Evolutionary conservation across 768 basidiomycete species (phyloP), one percentile per base, ranked within the genome.

Genomic region (Kondoa malvinella): DNA sequence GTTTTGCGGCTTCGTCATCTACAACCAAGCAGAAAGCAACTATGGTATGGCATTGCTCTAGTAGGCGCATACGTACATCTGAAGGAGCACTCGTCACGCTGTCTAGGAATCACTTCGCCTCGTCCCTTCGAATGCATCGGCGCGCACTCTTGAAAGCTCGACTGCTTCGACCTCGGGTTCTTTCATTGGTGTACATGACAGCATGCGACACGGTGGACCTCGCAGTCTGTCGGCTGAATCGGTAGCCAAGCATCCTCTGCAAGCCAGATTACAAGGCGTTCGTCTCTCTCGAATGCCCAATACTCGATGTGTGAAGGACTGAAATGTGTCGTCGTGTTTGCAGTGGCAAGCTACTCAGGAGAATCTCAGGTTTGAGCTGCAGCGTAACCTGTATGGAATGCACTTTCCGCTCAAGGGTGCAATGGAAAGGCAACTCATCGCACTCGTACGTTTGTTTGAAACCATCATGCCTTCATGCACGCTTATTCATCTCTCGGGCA

Each of bases 261-360:
- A 85, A 77, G 78, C 82, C 3, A 82, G 94, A 60, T 79, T 97
- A 31, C 83, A 88, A 74, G 86, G 85, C 72, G 94, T 92, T 70
- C 66, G 86, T 76, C 29, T n/a, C 40, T 30, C 57, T 32, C 29
- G 40, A 15, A 30, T 29, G 25, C 14, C 56, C 8, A 16, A 12
- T 16, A 31, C 32, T 25, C 29, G 2, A 57, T 4, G 25, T 2
- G 30, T 8, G 1, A 56, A 29, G 4, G 64, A 27, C 1, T 50
- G 4, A 12, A 63, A 27, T n/a, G n/a, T n/a, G n/a, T n/a, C n/a
- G n/a, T n/a, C n/a, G n/a, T n/a, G n/a, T n/a, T n/a, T n/a, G n/a
- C 71, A 97, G 94, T 97, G 95, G 95, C 86, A 92, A 65, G 85
- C 85, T 71, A 91, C 92, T 4, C 92, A 95, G 76, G 87, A 90